Percentiles rank a stretch among this genome's conserved stretches.
phyloP scores from a whole-genome alignment of 2,329 filamentous ascomycete genomes.

The Colletotrichum higginsianum region DNA sequence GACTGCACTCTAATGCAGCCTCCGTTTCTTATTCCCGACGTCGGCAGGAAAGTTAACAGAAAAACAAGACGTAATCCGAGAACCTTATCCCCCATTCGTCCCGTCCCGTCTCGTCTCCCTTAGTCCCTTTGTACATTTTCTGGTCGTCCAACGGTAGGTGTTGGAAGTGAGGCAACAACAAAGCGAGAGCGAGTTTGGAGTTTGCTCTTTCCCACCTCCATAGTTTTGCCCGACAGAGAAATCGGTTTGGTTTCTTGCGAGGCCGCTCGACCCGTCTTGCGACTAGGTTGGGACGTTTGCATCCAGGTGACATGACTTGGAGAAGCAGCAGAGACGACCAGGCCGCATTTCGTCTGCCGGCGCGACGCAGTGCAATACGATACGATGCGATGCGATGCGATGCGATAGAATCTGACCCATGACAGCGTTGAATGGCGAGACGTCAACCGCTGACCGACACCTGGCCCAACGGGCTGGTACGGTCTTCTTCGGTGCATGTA shows the following conservation, averaged over 20 bases:
- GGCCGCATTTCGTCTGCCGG: not conserved
- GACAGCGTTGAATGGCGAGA: not conserved
- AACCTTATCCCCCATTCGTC: not conserved
- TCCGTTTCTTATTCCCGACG: not conserved
- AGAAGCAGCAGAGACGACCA: not conserved
- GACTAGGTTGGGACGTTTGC: not conserved
- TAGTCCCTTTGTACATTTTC: not conserved
- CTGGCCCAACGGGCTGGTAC: no score
- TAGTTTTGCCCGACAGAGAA: not conserved
- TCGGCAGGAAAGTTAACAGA: not conserved
- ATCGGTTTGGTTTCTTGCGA: not conserved
- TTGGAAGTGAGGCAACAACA: not conserved
- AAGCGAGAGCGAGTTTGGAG: not conserved
- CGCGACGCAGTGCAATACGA: not conserved
- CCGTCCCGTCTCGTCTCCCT: constrained; percentile 3
- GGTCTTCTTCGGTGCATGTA: not conserved
- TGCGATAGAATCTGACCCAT: not conserved
- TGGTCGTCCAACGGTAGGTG: not conserved
- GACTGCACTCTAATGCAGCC: not conserved
- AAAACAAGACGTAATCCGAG: not conserved
- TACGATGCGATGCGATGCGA: not conserved
- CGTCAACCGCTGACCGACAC: not conserved
- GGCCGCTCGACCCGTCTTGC: not conserved
- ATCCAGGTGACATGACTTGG: not conserved
- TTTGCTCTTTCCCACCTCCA: not conserved